Evolutionary conservation across 371 early-diverging fungal species (phyloP), one percentile per base, ranked within the genome.

Genomic region (Basidiobolus heterosporus): DNA sequence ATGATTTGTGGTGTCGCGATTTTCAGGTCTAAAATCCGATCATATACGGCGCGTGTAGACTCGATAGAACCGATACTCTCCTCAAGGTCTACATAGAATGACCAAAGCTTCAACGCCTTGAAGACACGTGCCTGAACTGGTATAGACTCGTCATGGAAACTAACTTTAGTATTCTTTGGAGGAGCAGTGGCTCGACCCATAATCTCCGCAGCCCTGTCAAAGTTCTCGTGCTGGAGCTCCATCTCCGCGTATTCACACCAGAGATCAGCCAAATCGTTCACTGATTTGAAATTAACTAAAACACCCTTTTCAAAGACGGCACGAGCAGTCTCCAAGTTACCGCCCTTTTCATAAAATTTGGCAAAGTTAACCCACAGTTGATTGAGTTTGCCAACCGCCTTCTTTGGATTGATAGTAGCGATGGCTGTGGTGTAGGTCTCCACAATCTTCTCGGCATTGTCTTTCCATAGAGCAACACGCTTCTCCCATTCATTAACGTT

Each of bases 1-100:
- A 98, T 73, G 14, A 80, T 80, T 57, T 95, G 94, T 17, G 94
- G 91, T 40, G 85, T 92, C 16, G 93, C 96, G 49, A 98, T 88
- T 48, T 85, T 81, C 30, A 96, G 73, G 48, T 91, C 90, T 61
- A 98, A 61, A 38, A 96, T 85, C 24, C 80, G 71, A 52, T 96
- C 93, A 59, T 98, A 98, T 0, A 86, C 85, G 0, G 78, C 77
- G 43, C 81, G 78, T 3, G 91, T 79, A 39, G 81, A 75, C 23
- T 85, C 93, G 1, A 85, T 60, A 0, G 84, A 75, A 2, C 89
- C 94, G n/a, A 87, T 68, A 20, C 84, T 79, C 55, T 98, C 98
- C 51, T 90, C 88, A 45, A 98, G 56, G 60, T 98, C 98, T 18
- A 93, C 85, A 58, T 87, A 88, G 58, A 87, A 81, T 23, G 82